These are phyloP conservation scores for Cicer cuneatum DNA, from an alignment of 306 rosid species.

Conservation along the genomic window DNA sequence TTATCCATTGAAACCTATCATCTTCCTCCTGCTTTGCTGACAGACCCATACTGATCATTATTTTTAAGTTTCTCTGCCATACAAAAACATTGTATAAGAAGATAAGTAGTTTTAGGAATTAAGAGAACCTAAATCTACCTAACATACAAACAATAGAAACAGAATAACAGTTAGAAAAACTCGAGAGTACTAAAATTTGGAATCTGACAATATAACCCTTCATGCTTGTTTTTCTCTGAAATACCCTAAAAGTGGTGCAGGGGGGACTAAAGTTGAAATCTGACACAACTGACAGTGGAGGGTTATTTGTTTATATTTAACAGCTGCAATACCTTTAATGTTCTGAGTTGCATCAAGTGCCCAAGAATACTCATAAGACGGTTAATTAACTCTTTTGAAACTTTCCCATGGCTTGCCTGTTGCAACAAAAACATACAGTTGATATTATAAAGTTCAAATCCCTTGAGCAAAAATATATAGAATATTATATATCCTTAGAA, in stretches of 20 bases:
- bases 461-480: background rate
- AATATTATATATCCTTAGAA: conserved; percentile 5
- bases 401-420: conserved; percentile 97
- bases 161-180: conserved; percentile 33
- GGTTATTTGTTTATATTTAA: conserved; percentile 27
- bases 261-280: conserved; percentile 31
- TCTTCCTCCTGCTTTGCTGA: conserved; percentile 93
- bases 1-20: conserved; percentile 81
- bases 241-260: background rate
- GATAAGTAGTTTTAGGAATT: conserved; percentile 38
- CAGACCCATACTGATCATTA: conserved; percentile 87
- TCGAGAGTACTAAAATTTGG: conserved; percentile 9
- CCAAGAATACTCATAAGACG: conserved; percentile 96
- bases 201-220: conserved; percentile 13
- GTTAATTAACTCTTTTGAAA: conserved; percentile 82
- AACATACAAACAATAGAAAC: conserved; percentile 40
- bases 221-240: too few species aligned
- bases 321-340: conserved; percentile 74
- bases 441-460: conserved; percentile 33
- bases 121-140: conserved; percentile 38
- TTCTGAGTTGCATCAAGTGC: conserved; percentile 95
- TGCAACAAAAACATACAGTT: conserved; percentile 49
- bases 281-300: conserved; percentile 28
- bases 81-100: conserved; percentile 52
- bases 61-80: conserved; percentile 87